Base-by-base conservation (phyloP, 768 basidiomycete species). In the Megacollybia marginata region DNA sequence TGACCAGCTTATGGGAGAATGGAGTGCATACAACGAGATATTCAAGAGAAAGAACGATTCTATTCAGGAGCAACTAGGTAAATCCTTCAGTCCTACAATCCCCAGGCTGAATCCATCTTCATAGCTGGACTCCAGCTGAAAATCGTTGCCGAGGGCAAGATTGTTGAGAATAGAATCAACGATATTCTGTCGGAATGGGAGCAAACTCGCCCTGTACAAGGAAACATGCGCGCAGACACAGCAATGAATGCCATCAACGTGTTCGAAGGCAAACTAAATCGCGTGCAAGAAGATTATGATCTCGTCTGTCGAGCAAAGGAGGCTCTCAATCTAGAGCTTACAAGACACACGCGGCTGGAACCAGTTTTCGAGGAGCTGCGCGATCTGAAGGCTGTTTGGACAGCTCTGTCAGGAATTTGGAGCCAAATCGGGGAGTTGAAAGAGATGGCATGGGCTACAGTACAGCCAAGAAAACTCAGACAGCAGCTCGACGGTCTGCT, bases 91-190 rank as follows among this genome's bases (percentile, higher is more conserved):
- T 9, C 54, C 18, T 42, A 48, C 23, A 2, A 34, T 10, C 16
- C 46, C 42, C 43, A n/a, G 36, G 35, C 32, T 54, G 11, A 44
- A 11, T 5, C 32, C 20, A 44, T 34, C 4, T 33, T 4, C 36
- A 36, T 52, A 95, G 94, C 92, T 54, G 96, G 95, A 1, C 74
- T 99, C n/a, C 96, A 98, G 67, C 75, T 97, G 54, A 99, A 98
- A 78, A 95, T 99, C 64, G 90, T 95, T n/a, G 93, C 96, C 1
- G 93, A 99, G 66, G 96, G 97, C 74, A 95, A 95, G 72, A 92
- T 97, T 48, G 83, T 98, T 1, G 92, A 95, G 72, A 90, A 92
- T 68, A 93, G 92, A 71, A 93, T 98, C 61, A 85, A 79, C 58
- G 93, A 96, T 59, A 79, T 92, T 51, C 74, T 96, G 13, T 68